Evolutionary conservation across 1,284 basidiomycete species (phyloP).

Genomic region (Austroboletus niveus): DNA sequence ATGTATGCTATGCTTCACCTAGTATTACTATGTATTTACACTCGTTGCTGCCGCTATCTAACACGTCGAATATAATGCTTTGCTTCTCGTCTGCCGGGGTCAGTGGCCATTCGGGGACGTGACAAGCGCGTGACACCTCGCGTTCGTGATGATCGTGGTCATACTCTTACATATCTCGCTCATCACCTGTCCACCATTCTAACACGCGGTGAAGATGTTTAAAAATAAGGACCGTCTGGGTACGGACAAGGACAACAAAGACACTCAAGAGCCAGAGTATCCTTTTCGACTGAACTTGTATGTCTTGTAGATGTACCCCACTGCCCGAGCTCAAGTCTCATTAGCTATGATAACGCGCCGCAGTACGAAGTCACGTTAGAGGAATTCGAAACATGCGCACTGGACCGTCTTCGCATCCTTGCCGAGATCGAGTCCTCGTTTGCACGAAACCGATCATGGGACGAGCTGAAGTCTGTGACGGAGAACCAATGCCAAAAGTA

Average conservation of each 20-base stretch:
- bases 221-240: slow-evolving; percentile 11
- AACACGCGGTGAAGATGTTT: slow-evolving; percentile 18
- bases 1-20: slow-evolving; percentile 33
- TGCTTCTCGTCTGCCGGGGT: neutral
- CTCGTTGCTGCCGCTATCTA: slow-evolving; percentile 17
- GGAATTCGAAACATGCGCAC: slow-evolving; percentile 92
- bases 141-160: slow-evolving; percentile 21
- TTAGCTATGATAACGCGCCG: slow-evolving; percentile 86
- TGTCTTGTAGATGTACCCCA: slow-evolving; percentile 29
- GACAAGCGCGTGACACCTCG: slow-evolving; percentile 29
- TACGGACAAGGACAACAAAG: slow-evolving; percentile 1
- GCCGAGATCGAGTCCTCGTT: slow-evolving; percentile 94
- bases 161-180: neutral
- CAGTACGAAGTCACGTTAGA: slow-evolving; percentile 91
- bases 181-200: neutral
- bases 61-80: slow-evolving; percentile 6
- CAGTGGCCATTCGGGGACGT: neutral
- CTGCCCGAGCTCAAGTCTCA: slow-evolving; percentile 5
- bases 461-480: slow-evolving; percentile 71
- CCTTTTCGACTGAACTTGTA: slow-evolving; percentile 82
- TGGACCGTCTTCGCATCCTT: slow-evolving; percentile 86
- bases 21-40: slow-evolving; percentile 25
- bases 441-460: slow-evolving; percentile 79
- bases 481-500: slow-evolving; percentile 64
- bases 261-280: slow-evolving; percentile 37